Percentiles rank a stretch among this genome's conserved stretches.
These are phyloP conservation scores for Suillus americanus DNA, from an alignment of 768 basidiomycete genomes.

Conservation along the genomic window DNA sequence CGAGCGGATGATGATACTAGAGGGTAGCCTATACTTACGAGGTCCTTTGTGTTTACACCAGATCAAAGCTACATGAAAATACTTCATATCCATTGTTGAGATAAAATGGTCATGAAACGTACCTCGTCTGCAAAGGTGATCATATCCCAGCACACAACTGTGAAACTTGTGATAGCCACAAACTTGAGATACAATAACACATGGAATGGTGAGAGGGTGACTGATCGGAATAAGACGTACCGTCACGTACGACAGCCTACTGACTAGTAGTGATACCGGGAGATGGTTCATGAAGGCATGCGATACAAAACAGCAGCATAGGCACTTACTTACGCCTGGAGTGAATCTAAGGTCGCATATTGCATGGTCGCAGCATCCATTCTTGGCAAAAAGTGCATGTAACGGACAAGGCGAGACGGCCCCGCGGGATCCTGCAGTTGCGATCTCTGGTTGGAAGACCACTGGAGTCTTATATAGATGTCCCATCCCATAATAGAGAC, in stretches of 20 bases:
- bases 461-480: too few relatives aligned
- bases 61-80: conserved; percentile 29
- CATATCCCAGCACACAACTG: conserved; percentile 44
- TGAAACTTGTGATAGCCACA: conserved; percentile 49
- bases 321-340: not conserved
- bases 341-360: not conserved
- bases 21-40: conserved; percentile 35
- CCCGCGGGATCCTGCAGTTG: not conserved
- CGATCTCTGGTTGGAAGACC: not conserved
- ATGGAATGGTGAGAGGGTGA: not conserved
- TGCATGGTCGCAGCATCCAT: not conserved
- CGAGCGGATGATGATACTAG: conserved; percentile 33
- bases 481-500: too few relatives aligned
- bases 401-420: not conserved
- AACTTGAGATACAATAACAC: conserved; percentile 31
- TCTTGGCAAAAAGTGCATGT: not conserved
- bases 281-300: not conserved
- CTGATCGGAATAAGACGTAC: not conserved
- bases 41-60: conserved; percentile 42
- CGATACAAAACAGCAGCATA: not conserved
- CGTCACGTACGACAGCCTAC: not conserved
- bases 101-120: conserved; percentile 1
- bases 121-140: conserved; percentile 35
- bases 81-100: not conserved
- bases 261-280: not conserved